These are phyloP conservation scores for Microglena sp. DNA, from an alignment of 139 green algal species.

Conservation along the genomic window DNA sequence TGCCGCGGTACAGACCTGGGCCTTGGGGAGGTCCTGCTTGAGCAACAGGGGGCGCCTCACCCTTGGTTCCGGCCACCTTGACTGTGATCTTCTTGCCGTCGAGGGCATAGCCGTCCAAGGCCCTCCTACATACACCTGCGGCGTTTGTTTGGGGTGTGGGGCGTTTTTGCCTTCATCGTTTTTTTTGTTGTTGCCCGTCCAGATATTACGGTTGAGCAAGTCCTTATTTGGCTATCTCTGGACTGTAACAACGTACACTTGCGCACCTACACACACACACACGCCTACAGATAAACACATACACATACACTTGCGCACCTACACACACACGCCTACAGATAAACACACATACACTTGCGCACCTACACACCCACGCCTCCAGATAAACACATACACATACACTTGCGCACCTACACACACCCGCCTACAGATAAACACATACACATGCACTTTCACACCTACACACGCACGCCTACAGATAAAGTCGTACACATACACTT, in stretches of 20 bases:
- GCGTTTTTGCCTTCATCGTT: background rate
- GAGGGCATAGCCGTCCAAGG: background rate
- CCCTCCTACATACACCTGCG: no score
- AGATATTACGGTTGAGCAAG: background rate
- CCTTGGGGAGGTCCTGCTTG: no score
- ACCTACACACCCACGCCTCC: background rate
- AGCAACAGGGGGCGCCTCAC: no score
- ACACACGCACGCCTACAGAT: no score
- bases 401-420: no score
- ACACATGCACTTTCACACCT: no score
- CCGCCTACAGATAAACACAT: no score
- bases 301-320: background rate
- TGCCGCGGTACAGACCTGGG: no score
- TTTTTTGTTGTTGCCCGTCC: background rate
- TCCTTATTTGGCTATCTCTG: background rate
- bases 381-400: background rate
- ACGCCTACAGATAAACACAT: background rate
- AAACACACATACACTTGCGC: background rate
- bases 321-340: background rate
- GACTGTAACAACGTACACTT: background rate
- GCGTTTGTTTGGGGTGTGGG: no score
- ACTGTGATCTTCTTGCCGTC: conserved; percentile 3
- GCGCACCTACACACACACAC: conserved; percentile 4
- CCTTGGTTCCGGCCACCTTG: conserved; percentile 7
- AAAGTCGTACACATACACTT: no score